Conservation (phyloP, 495 filamentous ascomycete species). For the Penicillium turbatum region DNA sequence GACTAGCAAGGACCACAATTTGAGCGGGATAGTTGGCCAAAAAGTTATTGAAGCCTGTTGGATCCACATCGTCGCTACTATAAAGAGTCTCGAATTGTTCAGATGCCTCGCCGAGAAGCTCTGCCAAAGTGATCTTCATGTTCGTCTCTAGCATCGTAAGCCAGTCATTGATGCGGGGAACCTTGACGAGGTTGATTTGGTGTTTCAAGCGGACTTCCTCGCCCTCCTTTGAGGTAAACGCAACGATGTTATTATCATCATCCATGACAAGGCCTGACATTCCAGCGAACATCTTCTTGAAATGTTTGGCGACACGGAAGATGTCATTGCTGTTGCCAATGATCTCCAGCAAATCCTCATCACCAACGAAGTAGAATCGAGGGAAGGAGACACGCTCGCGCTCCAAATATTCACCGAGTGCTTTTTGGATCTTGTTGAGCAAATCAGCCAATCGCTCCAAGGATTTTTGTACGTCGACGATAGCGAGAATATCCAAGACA, state of each 20-base stretch:
- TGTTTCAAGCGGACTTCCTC: conserved; percentile 84
- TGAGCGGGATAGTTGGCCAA: conserved; percentile 82
- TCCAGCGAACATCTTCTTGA: conserved; percentile 99
- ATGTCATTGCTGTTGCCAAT: conserved; percentile 99
- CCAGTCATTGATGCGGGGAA: conserved; percentile 97
- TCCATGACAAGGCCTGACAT: conserved; percentile 86
- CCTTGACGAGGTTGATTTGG: conserved; percentile 86
- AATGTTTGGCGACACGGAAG: conserved; percentile 90
- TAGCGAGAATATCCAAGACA: conserved; percentile 91
- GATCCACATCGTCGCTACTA: conserved; percentile 58
- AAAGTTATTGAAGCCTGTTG: conserved; percentile 65
- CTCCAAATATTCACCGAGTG: conserved; percentile 96
- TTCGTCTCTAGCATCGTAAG: conserved; percentile 81
- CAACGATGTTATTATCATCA: conserved; percentile 80
- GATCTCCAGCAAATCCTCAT: conserved; percentile 98
- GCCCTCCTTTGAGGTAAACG: conserved; percentile 93
- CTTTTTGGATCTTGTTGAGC: conserved; percentile 99
- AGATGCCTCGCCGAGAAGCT: conserved; percentile 81
- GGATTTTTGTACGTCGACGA: conserved; percentile 91
- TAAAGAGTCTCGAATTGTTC: conserved; percentile 69
- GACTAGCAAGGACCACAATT: conserved; percentile 92
- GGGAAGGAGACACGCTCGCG: conserved; percentile 96
- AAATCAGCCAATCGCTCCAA: conserved; percentile 90
- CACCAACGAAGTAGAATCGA: conserved; percentile 98
- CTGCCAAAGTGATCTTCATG: conserved; percentile 92